Percentiles rank a stretch among this genome's conserved stretches.
phyloP scores from a whole-genome alignment of 1,284 basidiomycete species.

The Moesziomyces antarcticus region DNA sequence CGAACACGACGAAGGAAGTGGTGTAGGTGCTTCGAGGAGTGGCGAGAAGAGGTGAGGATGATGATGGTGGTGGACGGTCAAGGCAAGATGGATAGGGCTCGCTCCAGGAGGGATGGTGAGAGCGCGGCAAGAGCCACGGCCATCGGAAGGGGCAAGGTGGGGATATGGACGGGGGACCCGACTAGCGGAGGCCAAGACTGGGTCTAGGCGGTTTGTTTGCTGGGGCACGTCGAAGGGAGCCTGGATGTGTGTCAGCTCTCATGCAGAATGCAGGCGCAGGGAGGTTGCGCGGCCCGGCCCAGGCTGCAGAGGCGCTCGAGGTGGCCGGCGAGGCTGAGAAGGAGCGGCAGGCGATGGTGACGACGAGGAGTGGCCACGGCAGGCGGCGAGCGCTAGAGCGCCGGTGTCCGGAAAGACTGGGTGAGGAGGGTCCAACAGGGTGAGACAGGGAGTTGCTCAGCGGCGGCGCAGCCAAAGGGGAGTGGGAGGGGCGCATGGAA shows the following conservation, averaged over 20 bases:
- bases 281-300: too few species aligned
- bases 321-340: too few species aligned
- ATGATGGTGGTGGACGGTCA: neutral
- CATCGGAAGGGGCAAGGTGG: neutral
- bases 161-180: neutral
- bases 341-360: too few species aligned
- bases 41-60: neutral
- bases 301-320: too few species aligned
- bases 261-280: neutral
- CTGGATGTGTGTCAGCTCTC: constrained; percentile 3
- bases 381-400: neutral
- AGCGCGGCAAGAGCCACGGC: neutral
- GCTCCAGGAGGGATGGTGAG: neutral
- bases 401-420: neutral
- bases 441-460: neutral
- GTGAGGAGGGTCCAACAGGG: neutral
- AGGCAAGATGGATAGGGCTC: neutral
- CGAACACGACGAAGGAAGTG: neutral
- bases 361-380: too few species aligned
- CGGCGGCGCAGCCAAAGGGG: constrained; percentile 6
- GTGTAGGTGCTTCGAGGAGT: neutral
- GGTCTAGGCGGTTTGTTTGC: constrained; percentile 8
- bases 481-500: constrained; percentile 20
- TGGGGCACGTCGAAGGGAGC: neutral
- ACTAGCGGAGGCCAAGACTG: neutral